A percentile compares a stretch with the other conserved stretches of the same genome.
Conservation (phyloP, 768 basidiomycete species). For the Pholiota molesta region DNA sequence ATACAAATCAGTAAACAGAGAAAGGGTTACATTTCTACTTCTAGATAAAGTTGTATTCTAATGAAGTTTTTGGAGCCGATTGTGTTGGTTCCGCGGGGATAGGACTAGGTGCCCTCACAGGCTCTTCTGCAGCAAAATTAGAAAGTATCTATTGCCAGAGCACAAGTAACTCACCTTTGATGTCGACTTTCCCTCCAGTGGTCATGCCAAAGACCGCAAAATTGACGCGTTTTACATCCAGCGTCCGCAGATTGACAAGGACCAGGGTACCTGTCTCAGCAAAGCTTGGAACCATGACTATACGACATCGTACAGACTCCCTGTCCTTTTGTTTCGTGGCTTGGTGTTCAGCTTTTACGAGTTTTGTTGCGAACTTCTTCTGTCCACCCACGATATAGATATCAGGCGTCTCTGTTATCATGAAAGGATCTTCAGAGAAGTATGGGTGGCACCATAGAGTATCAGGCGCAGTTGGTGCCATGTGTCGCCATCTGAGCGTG, state of each 20-base stretch:
- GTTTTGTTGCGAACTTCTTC: conserved; percentile 73
- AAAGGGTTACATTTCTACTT: conserved; percentile 2
- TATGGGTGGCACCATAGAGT: conserved; percentile 99
- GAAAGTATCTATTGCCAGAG: neutral
- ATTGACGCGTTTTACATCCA: conserved; percentile 66
- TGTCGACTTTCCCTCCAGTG: conserved; percentile 27
- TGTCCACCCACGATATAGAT: conserved; percentile 94
- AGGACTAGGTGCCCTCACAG: conserved; percentile 19
- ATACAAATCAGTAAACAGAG: conserved; percentile 12
- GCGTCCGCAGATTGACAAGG: conserved; percentile 76
- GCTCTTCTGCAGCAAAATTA: conserved; percentile 15
- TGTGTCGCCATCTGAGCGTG: conserved; percentile 91
- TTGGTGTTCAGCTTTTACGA: conserved; percentile 51
- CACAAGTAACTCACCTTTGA: conserved; percentile 20
- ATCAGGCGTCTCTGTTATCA: conserved; percentile 84
- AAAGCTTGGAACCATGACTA: conserved; percentile 85
- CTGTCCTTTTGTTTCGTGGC: conserved; percentile 28
- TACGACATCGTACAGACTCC: conserved; percentile 51
- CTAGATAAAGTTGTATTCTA: conserved; percentile 23
- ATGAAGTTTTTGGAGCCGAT: conserved; percentile 28
- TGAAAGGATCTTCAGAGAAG: conserved; percentile 84
- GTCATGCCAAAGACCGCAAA: conserved; percentile 57
- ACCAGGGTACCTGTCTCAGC: conserved; percentile 76
- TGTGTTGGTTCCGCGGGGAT: conserved; percentile 27
- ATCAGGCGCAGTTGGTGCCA: conserved; percentile 98